Evolutionary conservation across 2,329 filamentous ascomycete genomes (phyloP), one percentile per base, ranked within the genome.

Genomic region (Cladorrhinum sp.): DNA sequence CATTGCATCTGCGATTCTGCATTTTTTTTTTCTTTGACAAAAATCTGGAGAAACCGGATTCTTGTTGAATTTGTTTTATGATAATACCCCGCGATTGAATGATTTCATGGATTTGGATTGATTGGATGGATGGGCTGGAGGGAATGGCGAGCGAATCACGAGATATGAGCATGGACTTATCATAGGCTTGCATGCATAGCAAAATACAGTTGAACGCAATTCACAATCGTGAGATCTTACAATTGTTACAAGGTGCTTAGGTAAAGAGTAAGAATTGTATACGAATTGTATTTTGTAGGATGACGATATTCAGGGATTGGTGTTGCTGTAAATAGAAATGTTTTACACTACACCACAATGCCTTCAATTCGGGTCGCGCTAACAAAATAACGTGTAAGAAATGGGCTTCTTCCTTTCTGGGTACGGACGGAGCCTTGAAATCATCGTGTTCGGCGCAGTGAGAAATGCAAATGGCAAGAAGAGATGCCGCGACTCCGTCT

Each of bases 11-110:
- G 39, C n/a, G 26, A 18, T 46, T 18, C 42, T 55, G 6, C 2
- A n/a, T 56, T 56, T 56, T 20, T 30, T 21, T 57, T 28, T 55
- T 42, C 23, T 28, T 52, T 52, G 26, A 30, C 26, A 10, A 30
- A 30, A 30, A 30, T 26, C 9, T 52, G 36, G 42, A 20, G 18
- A 46, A 46, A 46, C 42, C 16, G 42, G 42, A 36, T 46, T 46
- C 5, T 12, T 20, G 16, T 46, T 20, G 7, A 7, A 18, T 46
- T 46, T 46, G 14, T 46, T 46, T 46, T 46, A 18, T 18, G 18
- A 14, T 20, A 46, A 55, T 55, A 55, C 53, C 53, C 53, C 53
- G 33, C 53, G 53, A 55, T 55, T 7, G 30, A 21, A 33, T 55
- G 18, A 23, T 33, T 55, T 55, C 14, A 18, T 55, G 18, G 20